These are phyloP conservation scores for Cenchrus americanus DNA, from an alignment of 176 grass and related monocot genomes.

Conservation along the genomic window DNA sequence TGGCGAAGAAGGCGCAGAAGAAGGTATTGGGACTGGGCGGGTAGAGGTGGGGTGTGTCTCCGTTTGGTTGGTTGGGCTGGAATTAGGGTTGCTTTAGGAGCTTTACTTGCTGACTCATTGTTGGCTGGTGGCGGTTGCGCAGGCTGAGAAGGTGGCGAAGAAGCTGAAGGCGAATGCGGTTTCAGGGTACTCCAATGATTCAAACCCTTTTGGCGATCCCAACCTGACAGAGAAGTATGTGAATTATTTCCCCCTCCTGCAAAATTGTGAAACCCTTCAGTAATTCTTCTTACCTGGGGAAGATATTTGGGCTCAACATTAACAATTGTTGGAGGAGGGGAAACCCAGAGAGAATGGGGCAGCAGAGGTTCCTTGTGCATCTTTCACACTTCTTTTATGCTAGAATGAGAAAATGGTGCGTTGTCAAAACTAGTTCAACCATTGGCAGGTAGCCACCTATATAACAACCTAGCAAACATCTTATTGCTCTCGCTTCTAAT, in stretches of 20 bases:
- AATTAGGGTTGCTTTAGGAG: neutral
- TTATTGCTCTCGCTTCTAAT: neutral
- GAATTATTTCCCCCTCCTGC: neutral
- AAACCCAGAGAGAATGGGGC: neutral
- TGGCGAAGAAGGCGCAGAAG: conserved; percentile 88
- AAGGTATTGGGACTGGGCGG: conserved; percentile 51
- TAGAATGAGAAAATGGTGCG: conserved; percentile 1
- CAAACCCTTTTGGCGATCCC: conserved; percentile 88
- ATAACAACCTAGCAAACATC: neutral
- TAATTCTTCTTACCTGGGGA: neutral
- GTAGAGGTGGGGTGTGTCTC: neutral
- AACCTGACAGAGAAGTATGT: conserved; percentile 90
- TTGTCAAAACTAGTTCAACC: neutral
- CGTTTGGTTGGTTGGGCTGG: conserved; percentile 24
- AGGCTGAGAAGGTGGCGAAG: conserved; percentile 93
- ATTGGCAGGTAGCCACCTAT: neutral
- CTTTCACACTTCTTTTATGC: conserved; percentile 8
- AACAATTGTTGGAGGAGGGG: too few relatives aligned
- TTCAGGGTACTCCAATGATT: conserved; percentile 86
- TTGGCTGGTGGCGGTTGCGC: neutral
- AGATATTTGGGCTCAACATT: neutral
- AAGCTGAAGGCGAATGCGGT: conserved; percentile 86
- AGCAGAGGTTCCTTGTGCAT: neutral
- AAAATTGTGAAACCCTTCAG: neutral
- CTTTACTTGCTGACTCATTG: conserved; percentile 20